Base-by-base conservation (phyloP, 768 basidiomycete genomes). In the Collybiopsis confluens region DNA sequence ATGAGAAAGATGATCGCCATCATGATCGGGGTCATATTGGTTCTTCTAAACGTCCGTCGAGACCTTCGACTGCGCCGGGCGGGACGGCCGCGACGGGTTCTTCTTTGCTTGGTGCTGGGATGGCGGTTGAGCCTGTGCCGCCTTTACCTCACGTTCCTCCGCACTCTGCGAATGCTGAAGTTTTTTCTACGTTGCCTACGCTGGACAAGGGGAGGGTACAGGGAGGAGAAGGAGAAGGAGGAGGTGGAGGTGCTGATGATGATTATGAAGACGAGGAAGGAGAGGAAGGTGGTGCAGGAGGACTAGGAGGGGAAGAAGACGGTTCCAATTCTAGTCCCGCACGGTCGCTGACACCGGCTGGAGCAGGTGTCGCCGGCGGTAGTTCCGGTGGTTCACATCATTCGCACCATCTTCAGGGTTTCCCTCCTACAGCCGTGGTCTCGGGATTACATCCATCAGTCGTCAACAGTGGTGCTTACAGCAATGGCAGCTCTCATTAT, bases 31-130 rank as follows among this genome's bases (percentile, higher is more conserved):
- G 27, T 24, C 40, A 28, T 15, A 43, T 33, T 57, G 16, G 11
- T 45, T 18, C 30, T 18, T 7, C 13, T 40, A 41, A 45, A 36
- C 41, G 36, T 11, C 50, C 51, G 33, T 40, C 56, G 7, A 27
- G 57, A 5, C 57, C 57, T 21, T 47, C 57, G 13, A 58, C 57
- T 26, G 57, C 54, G 23, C 33, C 47, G 8, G 57, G 57, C 11
- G 45, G 20, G 10, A 41, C 20, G 7, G 27, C 27, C 18, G 28
- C 45, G 47, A 27, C 23, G 37, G n/a, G n/a, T n/a, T n/a, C n/a
- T n/a, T n/a, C n/a, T n/a, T n/a, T n/a, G n/a, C n/a, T n/a, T n/a
- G 24, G n/a, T 49, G 10, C 7, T 33, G 30, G 30, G 30, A 33
- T 13, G 30, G 30, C 13, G 13, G 30, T 6, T 33, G 6, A 33